Percentiles rank a stretch among this genome's conserved stretches.
phyloP scores from a whole-genome alignment of 2,329 filamentous ascomycete genomes.

The Graphilbum fragrans region DNA sequence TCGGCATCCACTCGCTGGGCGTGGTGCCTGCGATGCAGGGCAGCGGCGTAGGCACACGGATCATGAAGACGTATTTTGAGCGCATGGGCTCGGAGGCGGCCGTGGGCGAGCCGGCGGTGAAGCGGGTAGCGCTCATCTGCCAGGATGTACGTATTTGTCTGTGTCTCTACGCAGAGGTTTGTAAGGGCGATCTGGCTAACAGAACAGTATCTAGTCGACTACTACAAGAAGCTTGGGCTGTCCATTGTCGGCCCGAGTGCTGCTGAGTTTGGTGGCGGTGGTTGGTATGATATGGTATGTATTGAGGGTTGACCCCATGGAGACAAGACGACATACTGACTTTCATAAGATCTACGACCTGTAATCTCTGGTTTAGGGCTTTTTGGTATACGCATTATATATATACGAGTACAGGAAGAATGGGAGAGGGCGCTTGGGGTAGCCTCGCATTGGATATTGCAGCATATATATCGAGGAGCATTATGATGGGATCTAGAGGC shows the following conservation, averaged over 20 bases:
- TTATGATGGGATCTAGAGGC: background rate
- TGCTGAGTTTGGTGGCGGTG: constrained; percentile 63
- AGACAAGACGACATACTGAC: too few species aligned
- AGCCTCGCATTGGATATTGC: background rate
- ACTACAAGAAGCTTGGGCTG: constrained; percentile 70
- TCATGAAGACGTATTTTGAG: constrained; percentile 68
- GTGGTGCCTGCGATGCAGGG: constrained; percentile 65
- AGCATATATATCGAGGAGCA: background rate
- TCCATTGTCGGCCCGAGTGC: constrained; percentile 54
- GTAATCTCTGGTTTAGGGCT: background rate
- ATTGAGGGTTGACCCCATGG: background rate
- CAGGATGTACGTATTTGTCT: constrained; percentile 50
- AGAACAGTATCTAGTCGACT: constrained; percentile 50
- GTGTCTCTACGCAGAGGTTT: too few species aligned
- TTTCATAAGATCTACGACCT: background rate
- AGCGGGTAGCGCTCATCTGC: constrained; percentile 65
- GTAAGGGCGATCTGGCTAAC: too few species aligned
- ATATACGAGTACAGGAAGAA: background rate
- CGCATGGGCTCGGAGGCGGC: constrained; percentile 59
- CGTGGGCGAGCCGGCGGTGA: constrained; percentile 28
- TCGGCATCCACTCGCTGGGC: constrained; percentile 73
- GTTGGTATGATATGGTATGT: constrained; percentile 69
- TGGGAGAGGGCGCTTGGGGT: background rate
- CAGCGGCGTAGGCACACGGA: constrained; percentile 58
- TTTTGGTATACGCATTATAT: too few species aligned